Evolutionary conservation across 1,284 basidiomycete genomes (phyloP).

Genomic region (Cryptococcus sp.): DNA sequence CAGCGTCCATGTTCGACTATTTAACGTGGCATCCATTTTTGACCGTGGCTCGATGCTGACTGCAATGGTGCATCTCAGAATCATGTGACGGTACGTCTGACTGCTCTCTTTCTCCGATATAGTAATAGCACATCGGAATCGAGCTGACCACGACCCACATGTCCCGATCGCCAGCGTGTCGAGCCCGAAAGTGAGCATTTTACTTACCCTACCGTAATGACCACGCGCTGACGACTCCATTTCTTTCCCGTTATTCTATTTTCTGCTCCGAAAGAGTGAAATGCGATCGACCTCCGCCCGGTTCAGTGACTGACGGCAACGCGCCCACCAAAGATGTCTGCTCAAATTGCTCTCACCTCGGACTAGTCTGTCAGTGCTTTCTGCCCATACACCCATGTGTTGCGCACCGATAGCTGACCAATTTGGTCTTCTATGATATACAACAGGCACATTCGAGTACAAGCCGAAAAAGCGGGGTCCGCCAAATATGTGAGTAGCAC

Average conservation of each 20-base stretch:
- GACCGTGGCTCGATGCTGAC: conserved; percentile 1
- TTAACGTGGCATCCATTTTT: no score
- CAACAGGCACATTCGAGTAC: conserved; percentile 73
- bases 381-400: no score
- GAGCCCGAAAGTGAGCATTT: conserved; percentile 45
- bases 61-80: conserved; percentile 21
- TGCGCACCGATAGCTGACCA: no score
- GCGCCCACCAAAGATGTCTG: conserved; percentile 34
- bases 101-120: neutral
- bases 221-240: neutral
- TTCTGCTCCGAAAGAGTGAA: conserved; percentile 33
- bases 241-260: no score
- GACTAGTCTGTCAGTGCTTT: conserved; percentile 63
- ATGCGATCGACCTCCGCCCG: conserved; percentile 48
- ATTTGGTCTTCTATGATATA: no score
- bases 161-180: conserved; percentile 34
- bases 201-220: neutral
- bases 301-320: conserved; percentile 6
- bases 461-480: conserved; percentile 88
- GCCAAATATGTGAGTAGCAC: conserved; percentile 72
- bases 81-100: conserved; percentile 45
- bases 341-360: conserved; percentile 72
- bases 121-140: no score
- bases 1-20: no score
- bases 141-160: neutral